Evolutionary conservation across 805 yeast genomes (phyloP).

Genomic region (Pichia thaimueangensis): DNA sequence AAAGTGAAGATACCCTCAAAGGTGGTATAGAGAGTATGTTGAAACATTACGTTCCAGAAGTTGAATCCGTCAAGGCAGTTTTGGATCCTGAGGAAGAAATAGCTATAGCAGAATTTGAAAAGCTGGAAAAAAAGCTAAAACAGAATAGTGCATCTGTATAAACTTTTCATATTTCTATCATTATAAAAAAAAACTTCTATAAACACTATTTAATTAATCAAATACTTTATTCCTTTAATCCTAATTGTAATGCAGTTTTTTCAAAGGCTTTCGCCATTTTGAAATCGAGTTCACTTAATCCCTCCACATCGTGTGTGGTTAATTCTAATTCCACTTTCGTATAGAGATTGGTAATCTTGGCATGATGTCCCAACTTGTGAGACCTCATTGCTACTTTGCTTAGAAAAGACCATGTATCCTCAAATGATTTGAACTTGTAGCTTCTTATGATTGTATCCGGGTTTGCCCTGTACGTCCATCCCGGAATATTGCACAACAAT

Average conservation of each 20-base stretch:
- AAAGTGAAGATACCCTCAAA: conserved; percentile 58
- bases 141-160: too few species aligned
- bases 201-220: too few species aligned
- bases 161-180: too few species aligned
- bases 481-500: conserved; percentile 16
- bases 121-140: conserved; percentile 59
- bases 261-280: conserved; percentile 47
- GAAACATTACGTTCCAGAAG: conserved; percentile 65
- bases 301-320: conserved; percentile 59
- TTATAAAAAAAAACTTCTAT: too few species aligned
- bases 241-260: conserved; percentile 24
- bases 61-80: conserved; percentile 42
- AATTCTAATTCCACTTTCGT: conserved; percentile 48
- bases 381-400: conserved; percentile 51
- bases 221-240: background rate
- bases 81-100: conserved; percentile 41
- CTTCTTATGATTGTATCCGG: conserved; percentile 28
- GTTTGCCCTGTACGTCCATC: background rate
- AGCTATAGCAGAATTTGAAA: conserved; percentile 73
- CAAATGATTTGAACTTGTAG: conserved; percentile 40
- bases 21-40: conserved; percentile 68
- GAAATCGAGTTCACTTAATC: conserved; percentile 51
- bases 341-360: conserved; percentile 58
- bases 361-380: conserved; percentile 62
- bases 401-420: conserved; percentile 61